These are phyloP conservation scores for Auxenochlorella pyrenoidosa DNA, from an alignment of 139 green algal genomes.

Conservation along the genomic window DNA sequence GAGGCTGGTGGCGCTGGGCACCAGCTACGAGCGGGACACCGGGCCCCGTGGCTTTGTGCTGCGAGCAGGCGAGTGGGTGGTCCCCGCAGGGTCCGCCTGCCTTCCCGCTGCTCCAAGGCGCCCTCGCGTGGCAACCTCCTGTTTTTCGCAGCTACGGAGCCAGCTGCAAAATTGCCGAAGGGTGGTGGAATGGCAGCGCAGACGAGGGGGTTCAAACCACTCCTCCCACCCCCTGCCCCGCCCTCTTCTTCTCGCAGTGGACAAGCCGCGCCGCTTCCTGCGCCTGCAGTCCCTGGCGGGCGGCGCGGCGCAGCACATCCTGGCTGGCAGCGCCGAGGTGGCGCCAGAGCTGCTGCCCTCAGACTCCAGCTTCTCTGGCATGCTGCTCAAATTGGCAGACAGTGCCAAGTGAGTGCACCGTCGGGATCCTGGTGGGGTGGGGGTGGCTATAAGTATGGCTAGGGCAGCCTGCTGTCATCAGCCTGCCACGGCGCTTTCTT, in stretches of 20 bases:
- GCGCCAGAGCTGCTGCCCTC: conserved; percentile 6
- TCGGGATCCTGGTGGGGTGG: background rate
- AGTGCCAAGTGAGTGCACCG: conserved; percentile 2
- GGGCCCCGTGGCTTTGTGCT: conserved; percentile 37
- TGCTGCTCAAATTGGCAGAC: conserved; percentile 63
- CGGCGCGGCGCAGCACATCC: background rate
- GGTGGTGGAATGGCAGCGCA: no score
- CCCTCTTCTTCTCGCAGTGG: conserved; percentile 12
- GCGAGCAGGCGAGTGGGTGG: background rate
- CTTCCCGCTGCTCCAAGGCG: background rate
- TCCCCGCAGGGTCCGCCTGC: background rate
- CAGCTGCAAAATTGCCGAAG: no score
- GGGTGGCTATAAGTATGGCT: background rate
- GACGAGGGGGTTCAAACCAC: no score
- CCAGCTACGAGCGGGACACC: conserved; percentile 31
- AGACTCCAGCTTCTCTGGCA: conserved; percentile 61
- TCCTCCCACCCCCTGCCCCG: background rate
- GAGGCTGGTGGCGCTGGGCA: conserved; percentile 31
- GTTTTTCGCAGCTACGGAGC: no score
- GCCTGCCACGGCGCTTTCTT: no score
- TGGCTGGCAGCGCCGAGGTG: background rate
- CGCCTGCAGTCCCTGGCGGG: conserved; percentile 16
- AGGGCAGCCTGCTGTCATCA: background rate
- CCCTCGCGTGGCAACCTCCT: background rate
- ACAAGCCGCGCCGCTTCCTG: conserved; percentile 34